Evolutionary conservation across 1,284 basidiomycete species (phyloP), one percentile per base, ranked within the genome.

Genomic region (Ganoderma sinense): DNA sequence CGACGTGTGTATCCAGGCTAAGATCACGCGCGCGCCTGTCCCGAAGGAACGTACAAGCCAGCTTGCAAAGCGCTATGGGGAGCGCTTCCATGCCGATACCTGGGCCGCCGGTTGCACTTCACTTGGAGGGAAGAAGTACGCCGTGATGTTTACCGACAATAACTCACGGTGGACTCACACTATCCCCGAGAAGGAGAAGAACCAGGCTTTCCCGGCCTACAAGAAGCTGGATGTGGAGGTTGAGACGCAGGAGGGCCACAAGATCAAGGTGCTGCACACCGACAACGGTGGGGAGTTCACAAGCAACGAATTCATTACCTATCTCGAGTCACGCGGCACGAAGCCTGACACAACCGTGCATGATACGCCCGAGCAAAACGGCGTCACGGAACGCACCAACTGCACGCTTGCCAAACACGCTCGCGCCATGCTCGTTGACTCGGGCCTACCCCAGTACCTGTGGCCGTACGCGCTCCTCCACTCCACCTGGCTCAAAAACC

Each of bases 71-170:
- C 74, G 65, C 41, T 69, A 82, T 67, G 82, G 82, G 7, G 80
- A 81, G 23, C 73, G 78, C 20, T 73, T 84, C 23, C 79, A 84
- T 63, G 75, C 75, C 0, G 82, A 85, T 66, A 62, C 84, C 16
- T 83, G 82, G 83, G 82, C 53, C 80, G 39, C 79, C 80, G 39
- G 66, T 80, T 18, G 73, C 78, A 41, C 75, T 62, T 78, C 80
- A 1, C 70, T 78, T 29, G 71, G 76, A 16, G 65, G 75, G 1
- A 65, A 69, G 14, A 65, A 53, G 16, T 82, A 82, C 69, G 76
- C 73, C 53, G 66, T 77, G 23, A 74, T 73, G 11, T 79, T 78
- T 67, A 79, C 74, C 2, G 78, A 82, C 65, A 77, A 80, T 64
- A 39, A 58, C 0, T 75, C 71, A 0, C 74, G 74, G 16, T 71